These are phyloP conservation scores for Pyrenula aspistea DNA, from an alignment of 495 filamentous ascomycete genomes.

Conservation along the genomic window DNA sequence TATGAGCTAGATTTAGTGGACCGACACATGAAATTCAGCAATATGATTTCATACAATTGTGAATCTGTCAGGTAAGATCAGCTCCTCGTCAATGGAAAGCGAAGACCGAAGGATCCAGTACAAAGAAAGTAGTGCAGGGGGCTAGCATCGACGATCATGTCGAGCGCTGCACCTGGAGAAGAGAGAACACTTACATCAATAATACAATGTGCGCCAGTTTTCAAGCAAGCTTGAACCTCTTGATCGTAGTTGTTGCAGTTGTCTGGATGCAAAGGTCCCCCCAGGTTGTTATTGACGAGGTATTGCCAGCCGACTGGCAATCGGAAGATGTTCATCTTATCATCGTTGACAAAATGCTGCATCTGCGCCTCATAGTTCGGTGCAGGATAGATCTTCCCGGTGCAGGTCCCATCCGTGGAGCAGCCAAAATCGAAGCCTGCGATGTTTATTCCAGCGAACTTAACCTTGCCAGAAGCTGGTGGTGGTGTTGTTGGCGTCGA, in stretches of 20 bases:
- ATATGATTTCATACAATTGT: too few relatives aligned
- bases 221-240: constrained; percentile 45
- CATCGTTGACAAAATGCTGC: constrained; percentile 39
- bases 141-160: too few relatives aligned
- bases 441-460: constrained; percentile 22
- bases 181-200: constrained; percentile 35
- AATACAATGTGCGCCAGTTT: constrained; percentile 41
- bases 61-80: too few relatives aligned
- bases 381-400: constrained; percentile 17
- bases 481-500: background rate
- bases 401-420: constrained; percentile 29
- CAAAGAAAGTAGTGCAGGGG: too few relatives aligned
- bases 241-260: constrained; percentile 43
- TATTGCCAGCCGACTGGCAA: constrained; percentile 45
- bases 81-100: too few relatives aligned
- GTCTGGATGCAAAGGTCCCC: constrained; percentile 30
- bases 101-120: too few relatives aligned
- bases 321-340: constrained; percentile 43
- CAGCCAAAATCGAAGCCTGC: constrained; percentile 41
- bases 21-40: background rate
- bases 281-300: constrained; percentile 35
- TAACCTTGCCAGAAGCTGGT: background rate
- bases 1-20: constrained; percentile 10
- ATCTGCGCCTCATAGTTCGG: constrained; percentile 33
- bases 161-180: background rate